Conservation (phyloP, 2,329 filamentous ascomycete species). For the Lasiodiplodia theobromae region DNA sequence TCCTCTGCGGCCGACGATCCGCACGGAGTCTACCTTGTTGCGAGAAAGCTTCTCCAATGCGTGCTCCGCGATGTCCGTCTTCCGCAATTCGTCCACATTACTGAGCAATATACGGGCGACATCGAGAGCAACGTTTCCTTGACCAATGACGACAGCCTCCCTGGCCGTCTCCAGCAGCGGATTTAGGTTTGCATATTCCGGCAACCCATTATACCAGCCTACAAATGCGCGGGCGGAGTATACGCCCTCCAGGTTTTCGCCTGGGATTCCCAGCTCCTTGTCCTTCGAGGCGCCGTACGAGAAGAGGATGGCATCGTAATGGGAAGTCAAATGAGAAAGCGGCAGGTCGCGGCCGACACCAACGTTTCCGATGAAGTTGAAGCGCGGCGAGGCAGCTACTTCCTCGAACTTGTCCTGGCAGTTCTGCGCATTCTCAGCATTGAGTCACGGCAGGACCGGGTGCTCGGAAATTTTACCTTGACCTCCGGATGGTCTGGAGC, state of each 20-base stretch:
- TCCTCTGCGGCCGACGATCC: constrained; percentile 87
- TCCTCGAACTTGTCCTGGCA: constrained; percentile 94
- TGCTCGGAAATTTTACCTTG: constrained; percentile 68
- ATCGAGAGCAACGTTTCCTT: constrained; percentile 95
- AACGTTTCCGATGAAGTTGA: constrained; percentile 91
- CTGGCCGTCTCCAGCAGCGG: constrained; percentile 78
- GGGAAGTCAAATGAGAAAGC: constrained; percentile 71
- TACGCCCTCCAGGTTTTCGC: constrained; percentile 79
- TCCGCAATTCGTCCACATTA: constrained; percentile 73
- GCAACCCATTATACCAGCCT: constrained; percentile 97
- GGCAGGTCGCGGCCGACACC: constrained; percentile 75
- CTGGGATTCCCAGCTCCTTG: constrained; percentile 76
- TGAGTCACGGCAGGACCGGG: not conserved
- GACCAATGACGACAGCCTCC: constrained; percentile 86
- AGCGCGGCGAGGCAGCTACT: constrained; percentile 80
- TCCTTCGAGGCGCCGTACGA: constrained; percentile 92
- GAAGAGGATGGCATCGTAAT: constrained; percentile 93
- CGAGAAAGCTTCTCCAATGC: constrained; percentile 76
- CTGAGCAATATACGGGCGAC: constrained; percentile 87
- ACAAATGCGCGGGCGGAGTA: constrained; percentile 93
- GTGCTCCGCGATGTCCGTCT: constrained; percentile 88
- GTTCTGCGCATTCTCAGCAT: constrained; percentile 65
- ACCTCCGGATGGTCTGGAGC: constrained; percentile 99
- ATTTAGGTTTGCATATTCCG: constrained; percentile 75
- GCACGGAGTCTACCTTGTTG: constrained; percentile 79